Base-by-base conservation (phyloP, 371 early-diverging fungal species). In the Capillidium rhysosporum region DNA sequence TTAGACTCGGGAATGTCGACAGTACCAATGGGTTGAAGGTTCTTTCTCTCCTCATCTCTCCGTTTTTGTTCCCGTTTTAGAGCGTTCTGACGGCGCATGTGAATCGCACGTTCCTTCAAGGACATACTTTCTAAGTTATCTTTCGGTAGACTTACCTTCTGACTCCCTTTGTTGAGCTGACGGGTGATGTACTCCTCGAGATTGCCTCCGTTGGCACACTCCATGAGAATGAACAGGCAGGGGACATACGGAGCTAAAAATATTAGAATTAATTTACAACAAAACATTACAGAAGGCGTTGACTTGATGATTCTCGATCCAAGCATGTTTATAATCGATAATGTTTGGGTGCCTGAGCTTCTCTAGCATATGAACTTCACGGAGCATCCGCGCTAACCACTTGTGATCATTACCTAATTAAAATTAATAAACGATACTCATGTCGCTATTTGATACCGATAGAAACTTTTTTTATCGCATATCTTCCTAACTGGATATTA, bases 191-290 rank as follows among this genome's bases (percentile, higher is more conserved):
- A 95, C 54, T 95, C 93, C 63, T 95, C 92, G 30, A 96, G 70
- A 58, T 88, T 94, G 1, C 96, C 94, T 21, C 92, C 96, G 58
- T 92, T 92, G 10, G 96, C 96, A 46, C 83, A 82, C 62, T 94
- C 93, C 97, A 96, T 96, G 5, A 96, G 66, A 29, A 96, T 92
- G 59, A 93, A 96, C 12, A 96, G 69, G 52, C 88, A 90, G 0
- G 97, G 93, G 0, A 96, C 86, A 56, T 74, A 71, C 0, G 97
- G 97, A 1, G 77, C 69, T 66, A 48, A 12, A 14, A 31, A 21
- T 1, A 52, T 2, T 40, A 38, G 28, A 40, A 41, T 25, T 46
- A n/a, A 23, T 40, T 16, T 44, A 20, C 21, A 47, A 3, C 16
- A 40, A 34, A 39, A 12, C 30, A 40, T 57, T 61, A 69, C 84